Percentiles rank a stretch among this genome's conserved stretches.
Conservation (phyloP, 202 grass and related monocot species). For the Setaria italica region DNA sequence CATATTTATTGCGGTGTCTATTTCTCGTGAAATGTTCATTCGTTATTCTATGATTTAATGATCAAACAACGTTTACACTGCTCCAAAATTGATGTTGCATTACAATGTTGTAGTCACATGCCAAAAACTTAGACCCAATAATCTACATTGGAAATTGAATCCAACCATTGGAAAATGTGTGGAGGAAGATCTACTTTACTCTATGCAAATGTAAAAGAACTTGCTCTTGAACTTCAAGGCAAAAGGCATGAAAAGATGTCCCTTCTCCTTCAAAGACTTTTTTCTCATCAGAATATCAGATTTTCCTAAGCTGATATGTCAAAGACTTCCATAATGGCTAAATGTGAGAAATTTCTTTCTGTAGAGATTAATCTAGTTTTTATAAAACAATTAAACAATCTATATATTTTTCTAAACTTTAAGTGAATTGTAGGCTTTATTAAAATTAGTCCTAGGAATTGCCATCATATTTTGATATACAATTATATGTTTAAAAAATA, state of each 20-base stretch:
- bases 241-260: neutral
- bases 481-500: too few relatives aligned
- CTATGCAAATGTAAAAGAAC: neutral
- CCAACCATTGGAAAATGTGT: neutral
- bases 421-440: too few relatives aligned
- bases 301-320: too few relatives aligned
- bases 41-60: neutral
- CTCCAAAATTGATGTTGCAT: neutral
- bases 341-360: neutral
- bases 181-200: neutral
- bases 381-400: too few relatives aligned
- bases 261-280: neutral
- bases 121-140: neutral
- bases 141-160: neutral
- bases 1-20: neutral
- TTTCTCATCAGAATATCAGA: neutral
- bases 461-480: neutral
- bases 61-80: neutral
- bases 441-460: too few relatives aligned
- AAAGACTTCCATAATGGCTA: neutral
- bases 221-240: neutral
- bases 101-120: neutral
- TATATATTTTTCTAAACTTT: too few relatives aligned
- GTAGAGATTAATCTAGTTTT: neutral
- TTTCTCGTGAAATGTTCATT: neutral